Percentiles rank a stretch among this genome's conserved stretches.
phyloP scores from a whole-genome alignment of 768 basidiomycete genomes.

The Termitomyces sp. region DNA sequence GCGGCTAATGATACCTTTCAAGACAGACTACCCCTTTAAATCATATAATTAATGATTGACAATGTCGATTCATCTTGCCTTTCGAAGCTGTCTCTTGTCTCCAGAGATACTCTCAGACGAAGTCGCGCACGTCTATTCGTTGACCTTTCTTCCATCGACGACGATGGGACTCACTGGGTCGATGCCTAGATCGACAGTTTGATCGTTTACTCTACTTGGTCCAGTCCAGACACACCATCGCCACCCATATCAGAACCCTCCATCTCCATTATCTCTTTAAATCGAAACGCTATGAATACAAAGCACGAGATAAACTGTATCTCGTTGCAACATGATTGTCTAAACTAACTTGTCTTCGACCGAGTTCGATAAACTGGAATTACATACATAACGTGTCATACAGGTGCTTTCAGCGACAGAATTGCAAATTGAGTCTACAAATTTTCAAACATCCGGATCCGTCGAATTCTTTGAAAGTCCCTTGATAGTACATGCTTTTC shows the following conservation, averaged over 20 bases:
- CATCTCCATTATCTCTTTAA: not conserved
- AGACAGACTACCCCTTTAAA: not conserved
- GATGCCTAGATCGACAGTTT: not conserved
- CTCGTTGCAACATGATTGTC: not conserved
- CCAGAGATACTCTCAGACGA: not conserved
- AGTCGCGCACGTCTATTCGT: not conserved
- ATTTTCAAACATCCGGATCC: not conserved
- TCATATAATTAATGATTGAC: not conserved
- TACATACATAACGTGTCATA: not conserved
- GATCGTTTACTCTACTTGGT: slow-evolving; percentile 1
- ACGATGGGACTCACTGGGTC: not conserved
- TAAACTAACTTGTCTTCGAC: not conserved
- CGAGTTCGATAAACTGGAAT: not conserved
- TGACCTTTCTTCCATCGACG: not conserved
- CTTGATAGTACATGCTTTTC: not conserved
- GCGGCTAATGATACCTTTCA: not conserved
- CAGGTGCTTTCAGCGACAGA: not conserved
- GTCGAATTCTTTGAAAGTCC: not conserved
- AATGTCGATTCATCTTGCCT: not conserved
- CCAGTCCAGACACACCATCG: not conserved
- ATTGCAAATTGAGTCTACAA: not conserved
- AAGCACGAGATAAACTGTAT: not conserved
- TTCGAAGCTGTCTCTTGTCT: not conserved
- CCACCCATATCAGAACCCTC: not conserved
- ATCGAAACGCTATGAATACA: not conserved